A percentile compares a stretch with the other conserved stretches of the same genome.
Evolutionary conservation across 768 basidiomycete genomes (phyloP).

Genomic region (Plicaturopsis crispa): DNA sequence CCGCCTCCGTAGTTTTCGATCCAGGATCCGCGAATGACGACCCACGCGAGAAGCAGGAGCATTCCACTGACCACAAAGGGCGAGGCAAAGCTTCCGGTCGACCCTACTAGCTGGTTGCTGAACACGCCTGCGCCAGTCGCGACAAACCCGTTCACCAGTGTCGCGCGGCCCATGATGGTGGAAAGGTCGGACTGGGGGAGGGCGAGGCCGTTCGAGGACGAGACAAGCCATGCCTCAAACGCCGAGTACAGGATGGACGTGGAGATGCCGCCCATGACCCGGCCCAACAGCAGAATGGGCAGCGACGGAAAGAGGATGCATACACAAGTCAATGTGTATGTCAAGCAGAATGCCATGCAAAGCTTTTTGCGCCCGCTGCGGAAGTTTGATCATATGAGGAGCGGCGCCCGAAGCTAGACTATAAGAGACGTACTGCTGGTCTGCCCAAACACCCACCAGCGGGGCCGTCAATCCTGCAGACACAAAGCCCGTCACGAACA

Average conservation of each 20-base stretch:
- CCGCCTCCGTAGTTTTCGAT: constrained; percentile 60
- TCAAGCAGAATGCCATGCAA: constrained; percentile 66
- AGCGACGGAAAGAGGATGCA: constrained; percentile 50
- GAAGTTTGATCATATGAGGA: background rate
- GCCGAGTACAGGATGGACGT: constrained; percentile 72
- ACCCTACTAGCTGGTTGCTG: constrained; percentile 56
- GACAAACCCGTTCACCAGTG: constrained; percentile 66
- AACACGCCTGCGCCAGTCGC: constrained; percentile 61
- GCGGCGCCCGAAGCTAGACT: background rate
- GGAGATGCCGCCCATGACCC: constrained; percentile 62
- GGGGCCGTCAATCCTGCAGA: constrained; percentile 66
- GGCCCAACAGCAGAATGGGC: constrained; percentile 54
- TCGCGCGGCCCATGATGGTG: constrained; percentile 65
- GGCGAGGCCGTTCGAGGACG: constrained; percentile 42
- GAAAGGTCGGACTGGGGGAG: constrained; percentile 55
- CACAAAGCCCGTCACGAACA: constrained; percentile 75
- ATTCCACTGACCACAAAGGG: constrained; percentile 63
- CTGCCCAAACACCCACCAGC: constrained; percentile 70
- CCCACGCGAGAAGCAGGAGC: constrained; percentile 45
- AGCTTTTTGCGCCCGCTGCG: constrained; percentile 57
- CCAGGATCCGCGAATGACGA: constrained; percentile 54
- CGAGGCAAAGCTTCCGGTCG: constrained; percentile 42
- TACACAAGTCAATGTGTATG: constrained; percentile 52
- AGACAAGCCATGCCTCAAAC: constrained; percentile 75
- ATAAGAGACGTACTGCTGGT: constrained; percentile 49